Conservation (phyloP, 2,329 filamentous ascomycete species). For the Paecilomyces variotii region DNA sequence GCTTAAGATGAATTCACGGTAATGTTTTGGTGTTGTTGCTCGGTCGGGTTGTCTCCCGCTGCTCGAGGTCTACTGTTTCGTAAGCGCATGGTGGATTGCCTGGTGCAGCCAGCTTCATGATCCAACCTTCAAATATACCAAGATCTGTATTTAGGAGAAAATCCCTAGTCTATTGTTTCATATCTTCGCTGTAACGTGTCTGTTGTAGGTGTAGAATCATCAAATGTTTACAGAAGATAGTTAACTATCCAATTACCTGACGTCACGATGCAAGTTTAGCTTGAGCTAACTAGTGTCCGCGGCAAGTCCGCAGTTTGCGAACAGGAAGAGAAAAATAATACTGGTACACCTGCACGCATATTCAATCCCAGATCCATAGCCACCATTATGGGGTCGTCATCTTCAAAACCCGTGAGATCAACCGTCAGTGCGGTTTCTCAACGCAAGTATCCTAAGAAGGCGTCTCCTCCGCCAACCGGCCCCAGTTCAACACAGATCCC, state of each 20-base stretch:
- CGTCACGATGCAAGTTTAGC: background rate
- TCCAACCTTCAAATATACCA: background rate
- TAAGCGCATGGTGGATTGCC: background rate
- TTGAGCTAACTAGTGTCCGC: background rate
- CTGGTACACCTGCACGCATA: no score
- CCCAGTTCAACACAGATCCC: conserved; percentile 1
- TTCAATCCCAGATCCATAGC: background rate
- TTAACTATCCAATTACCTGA: background rate
- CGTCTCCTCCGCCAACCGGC: conserved; percentile 30
- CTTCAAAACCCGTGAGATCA: conserved; percentile 46
- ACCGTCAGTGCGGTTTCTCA: conserved; percentile 42
- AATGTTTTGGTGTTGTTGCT: background rate
- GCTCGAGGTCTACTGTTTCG: background rate
- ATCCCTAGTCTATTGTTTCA: background rate
- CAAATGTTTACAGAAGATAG: background rate
- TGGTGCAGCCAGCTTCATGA: background rate
- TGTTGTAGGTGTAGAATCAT: background rate
- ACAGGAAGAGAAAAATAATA: background rate
- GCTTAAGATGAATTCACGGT: conserved; percentile 44
- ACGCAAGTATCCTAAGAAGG: conserved; percentile 49
- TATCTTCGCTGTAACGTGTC: background rate
- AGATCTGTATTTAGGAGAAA: background rate
- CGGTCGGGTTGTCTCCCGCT: background rate
- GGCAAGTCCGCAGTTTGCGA: background rate
- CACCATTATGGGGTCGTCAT: conserved; percentile 47